These are phyloP conservation scores for Rhizophagus prolifer DNA, from an alignment of 192 early-diverging fungal species.

Conservation along the genomic window DNA sequence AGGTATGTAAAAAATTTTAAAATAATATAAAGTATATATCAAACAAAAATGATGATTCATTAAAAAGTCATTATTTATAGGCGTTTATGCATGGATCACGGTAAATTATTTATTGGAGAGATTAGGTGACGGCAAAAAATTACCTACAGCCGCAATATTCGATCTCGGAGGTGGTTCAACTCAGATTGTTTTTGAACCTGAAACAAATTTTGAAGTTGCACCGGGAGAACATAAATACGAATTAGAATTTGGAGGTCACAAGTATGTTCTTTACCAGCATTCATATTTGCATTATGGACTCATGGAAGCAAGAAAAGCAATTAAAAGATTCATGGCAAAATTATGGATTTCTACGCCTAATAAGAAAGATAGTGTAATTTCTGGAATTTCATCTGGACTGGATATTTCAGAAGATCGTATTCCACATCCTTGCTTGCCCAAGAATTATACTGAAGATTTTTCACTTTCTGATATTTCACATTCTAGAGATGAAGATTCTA, in stretches of 20 bases:
- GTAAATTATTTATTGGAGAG: slow-evolving; percentile 85
- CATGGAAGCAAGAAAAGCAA: slow-evolving; percentile 76
- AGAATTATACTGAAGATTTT: slow-evolving; percentile 55
- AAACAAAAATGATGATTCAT: not conserved
- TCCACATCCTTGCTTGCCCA: slow-evolving; percentile 69
- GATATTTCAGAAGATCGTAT: slow-evolving; percentile 33
- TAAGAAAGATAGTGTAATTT: slow-evolving; percentile 30
- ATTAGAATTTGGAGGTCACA: slow-evolving; percentile 66
- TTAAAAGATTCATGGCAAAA: slow-evolving; percentile 56
- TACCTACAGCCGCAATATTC: slow-evolving; percentile 82
- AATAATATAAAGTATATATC: not conserved
- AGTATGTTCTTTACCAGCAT: slow-evolving; percentile 90
- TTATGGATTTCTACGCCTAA: slow-evolving; percentile 33
- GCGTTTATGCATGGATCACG: slow-evolving; percentile 98
- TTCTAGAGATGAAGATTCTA: slow-evolving; percentile 15
- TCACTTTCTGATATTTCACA: slow-evolving; percentile 17
- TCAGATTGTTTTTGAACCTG: slow-evolving; percentile 96
- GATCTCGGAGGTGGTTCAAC: slow-evolving; percentile 97
- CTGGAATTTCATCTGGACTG: slow-evolving; percentile 30
- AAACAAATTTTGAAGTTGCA: slow-evolving; percentile 38
- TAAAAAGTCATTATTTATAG: slow-evolving; percentile 28
- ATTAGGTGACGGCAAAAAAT: slow-evolving; percentile 54
- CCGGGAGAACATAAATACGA: slow-evolving; percentile 75
- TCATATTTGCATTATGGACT: slow-evolving; percentile 93
- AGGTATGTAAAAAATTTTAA: slow-evolving; percentile 51